Percentiles rank a stretch among this genome's conserved stretches.
Evolutionary conservation across 129 eudicot genomes (phyloP).

Genomic region (Flaveria brownii): DNA sequence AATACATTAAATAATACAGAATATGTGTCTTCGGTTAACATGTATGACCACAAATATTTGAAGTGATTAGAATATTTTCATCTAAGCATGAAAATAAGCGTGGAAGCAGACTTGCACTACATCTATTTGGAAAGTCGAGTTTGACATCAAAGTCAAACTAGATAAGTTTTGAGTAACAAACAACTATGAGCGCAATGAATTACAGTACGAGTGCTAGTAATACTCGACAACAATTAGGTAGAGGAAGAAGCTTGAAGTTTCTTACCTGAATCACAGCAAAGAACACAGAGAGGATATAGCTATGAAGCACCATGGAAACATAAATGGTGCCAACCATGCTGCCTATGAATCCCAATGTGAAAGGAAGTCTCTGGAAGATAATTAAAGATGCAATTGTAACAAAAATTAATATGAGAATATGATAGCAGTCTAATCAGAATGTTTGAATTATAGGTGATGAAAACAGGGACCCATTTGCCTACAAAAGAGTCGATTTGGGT

Average conservation of each 20-base stretch:
- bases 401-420: neutral
- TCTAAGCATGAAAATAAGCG: no score
- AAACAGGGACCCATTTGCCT: neutral
- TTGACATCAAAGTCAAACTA: neutral
- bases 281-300: constrained; percentile 84
- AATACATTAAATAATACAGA: no score
- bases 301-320: constrained; percentile 97
- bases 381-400: neutral
- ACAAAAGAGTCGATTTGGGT: neutral
- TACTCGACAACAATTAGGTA: neutral
- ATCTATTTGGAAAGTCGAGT: neutral
- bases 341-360: constrained; percentile 78
- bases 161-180: neutral
- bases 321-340: constrained; percentile 88
- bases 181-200: neutral
- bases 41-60: no score
- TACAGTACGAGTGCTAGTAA: neutral
- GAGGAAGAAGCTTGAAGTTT: neutral
- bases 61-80: no score
- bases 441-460: neutral
- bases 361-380: constrained; percentile 80
- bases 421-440: neutral
- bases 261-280: constrained; percentile 88
- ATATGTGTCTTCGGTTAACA: no score
- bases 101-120: no score